phyloP scores from a whole-genome alignment of 805 yeast genomes.

The Candida boleticola region DNA sequence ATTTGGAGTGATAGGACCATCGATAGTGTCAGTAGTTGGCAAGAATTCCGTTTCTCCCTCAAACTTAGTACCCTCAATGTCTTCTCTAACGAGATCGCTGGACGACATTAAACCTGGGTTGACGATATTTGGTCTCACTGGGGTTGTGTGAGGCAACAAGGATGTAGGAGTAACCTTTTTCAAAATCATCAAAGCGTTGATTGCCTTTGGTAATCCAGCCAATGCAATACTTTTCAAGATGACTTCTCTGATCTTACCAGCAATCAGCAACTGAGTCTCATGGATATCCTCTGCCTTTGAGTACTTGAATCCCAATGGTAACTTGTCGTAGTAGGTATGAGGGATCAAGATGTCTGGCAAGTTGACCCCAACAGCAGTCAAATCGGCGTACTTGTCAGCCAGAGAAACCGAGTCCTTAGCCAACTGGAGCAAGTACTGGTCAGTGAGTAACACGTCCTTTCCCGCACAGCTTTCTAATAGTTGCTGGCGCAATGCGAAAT shows the following conservation, averaged over 20 bases:
- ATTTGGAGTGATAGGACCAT: slow-evolving; percentile 36
- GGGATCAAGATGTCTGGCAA: slow-evolving; percentile 44
- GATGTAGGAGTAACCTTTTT: slow-evolving; percentile 62
- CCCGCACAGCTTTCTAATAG: slow-evolving; percentile 29
- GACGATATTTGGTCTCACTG: slow-evolving; percentile 28
- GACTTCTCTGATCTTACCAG: slow-evolving; percentile 70
- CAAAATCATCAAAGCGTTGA: slow-evolving; percentile 69
- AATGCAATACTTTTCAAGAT: slow-evolving; percentile 75
- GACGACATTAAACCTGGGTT: slow-evolving; percentile 35
- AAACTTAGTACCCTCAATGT: slow-evolving; percentile 36
- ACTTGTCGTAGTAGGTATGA: slow-evolving; percentile 33
- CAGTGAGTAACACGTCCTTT: slow-evolving; percentile 28
- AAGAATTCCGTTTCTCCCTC: slow-evolving; percentile 17
- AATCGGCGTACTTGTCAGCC: slow-evolving; percentile 36
- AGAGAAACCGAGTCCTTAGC: slow-evolving; percentile 41
- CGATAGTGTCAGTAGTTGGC: slow-evolving; percentile 32
- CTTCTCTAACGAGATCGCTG: slow-evolving; percentile 38
- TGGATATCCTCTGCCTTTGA: slow-evolving; percentile 32
- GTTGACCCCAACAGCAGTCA: slow-evolving; percentile 39
- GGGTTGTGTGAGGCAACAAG: slow-evolving; percentile 20
- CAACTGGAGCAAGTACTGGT: slow-evolving; percentile 29
- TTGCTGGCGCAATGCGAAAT: slow-evolving; percentile 57
- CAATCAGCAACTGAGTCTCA: slow-evolving; percentile 31
- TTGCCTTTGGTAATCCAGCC: slow-evolving; percentile 81
- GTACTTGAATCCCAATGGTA: slow-evolving; percentile 37